A percentile compares a stretch with the other conserved stretches of the same genome.
Evolutionary conservation across 257 asterid species (phyloP).

Genomic region (Parsonsia alboflavescens): DNA sequence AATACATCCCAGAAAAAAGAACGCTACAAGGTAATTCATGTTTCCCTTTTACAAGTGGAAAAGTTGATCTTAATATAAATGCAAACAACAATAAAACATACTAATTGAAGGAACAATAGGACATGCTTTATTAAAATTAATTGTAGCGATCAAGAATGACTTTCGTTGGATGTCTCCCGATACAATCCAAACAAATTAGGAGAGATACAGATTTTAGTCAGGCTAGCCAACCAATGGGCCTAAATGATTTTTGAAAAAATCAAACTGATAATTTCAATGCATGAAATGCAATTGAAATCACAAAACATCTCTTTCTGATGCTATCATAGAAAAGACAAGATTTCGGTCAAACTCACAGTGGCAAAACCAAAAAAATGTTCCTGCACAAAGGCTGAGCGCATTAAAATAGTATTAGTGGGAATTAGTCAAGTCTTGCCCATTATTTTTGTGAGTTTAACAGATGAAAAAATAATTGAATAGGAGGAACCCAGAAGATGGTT

Average conservation of each 20-base stretch:
- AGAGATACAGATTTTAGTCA: background rate
- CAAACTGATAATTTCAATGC: no score
- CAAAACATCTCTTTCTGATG: background rate
- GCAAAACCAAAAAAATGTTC: background rate
- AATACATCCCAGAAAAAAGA: background rate
- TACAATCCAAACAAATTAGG: background rate
- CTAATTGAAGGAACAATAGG: background rate
- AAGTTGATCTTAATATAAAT: background rate
- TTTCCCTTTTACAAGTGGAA: background rate
- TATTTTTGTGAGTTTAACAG: background rate
- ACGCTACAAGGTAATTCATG: background rate
- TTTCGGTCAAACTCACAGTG: background rate
- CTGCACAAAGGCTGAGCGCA: background rate
- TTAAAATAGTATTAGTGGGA: background rate
- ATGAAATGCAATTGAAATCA: background rate
- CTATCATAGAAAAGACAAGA: background rate
- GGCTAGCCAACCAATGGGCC: background rate
- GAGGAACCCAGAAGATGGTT: background rate
- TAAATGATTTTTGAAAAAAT: no score
- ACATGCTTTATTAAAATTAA: background rate
- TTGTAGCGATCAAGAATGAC: background rate
- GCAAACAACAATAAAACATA: background rate
- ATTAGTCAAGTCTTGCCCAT: background rate
- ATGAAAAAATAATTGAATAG: background rate
- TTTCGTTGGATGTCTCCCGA: background rate